Evolutionary conservation across 768 basidiomycete species (phyloP).

Genomic region (Trametes villosa): DNA sequence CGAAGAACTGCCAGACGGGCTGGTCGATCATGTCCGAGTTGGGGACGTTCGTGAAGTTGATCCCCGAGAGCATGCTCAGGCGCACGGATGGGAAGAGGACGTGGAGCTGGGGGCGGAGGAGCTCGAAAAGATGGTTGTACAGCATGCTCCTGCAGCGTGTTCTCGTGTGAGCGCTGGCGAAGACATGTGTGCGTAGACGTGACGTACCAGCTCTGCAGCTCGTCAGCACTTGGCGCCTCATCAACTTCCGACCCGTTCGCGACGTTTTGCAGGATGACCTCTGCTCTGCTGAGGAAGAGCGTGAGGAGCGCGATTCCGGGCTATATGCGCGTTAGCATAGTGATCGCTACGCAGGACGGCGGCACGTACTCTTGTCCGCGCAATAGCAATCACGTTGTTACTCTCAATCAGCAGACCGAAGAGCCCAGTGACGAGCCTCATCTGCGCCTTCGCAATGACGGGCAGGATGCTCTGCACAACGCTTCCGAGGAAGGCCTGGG

Average conservation of each 20-base stretch:
- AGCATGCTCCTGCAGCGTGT: conserved; percentile 69
- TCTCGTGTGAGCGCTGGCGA: conserved; percentile 3
- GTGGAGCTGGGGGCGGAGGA: conserved; percentile 76
- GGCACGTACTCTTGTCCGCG: conserved; percentile 75
- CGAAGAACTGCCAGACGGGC: conserved; percentile 94
- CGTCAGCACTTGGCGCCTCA: conserved; percentile 60
- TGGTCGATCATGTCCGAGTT: conserved; percentile 75
- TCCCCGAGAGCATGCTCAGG: conserved; percentile 49
- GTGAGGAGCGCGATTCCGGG: conserved; percentile 92
- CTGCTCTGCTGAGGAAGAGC: conserved; percentile 89
- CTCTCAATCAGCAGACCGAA: conserved; percentile 82
- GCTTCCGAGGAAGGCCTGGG: conserved; percentile 84
- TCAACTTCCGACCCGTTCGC: conserved; percentile 41
- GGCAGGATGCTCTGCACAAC: conserved; percentile 87
- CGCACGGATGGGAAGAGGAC: conserved; percentile 91
- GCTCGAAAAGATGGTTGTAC: conserved; percentile 86
- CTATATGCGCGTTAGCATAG: conserved; percentile 45
- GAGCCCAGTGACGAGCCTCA: conserved; percentile 86
- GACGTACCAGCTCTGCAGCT: conserved; percentile 76
- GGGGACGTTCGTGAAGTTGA: conserved; percentile 41
- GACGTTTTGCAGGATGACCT: conserved; percentile 81
- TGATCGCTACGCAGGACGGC: not conserved
- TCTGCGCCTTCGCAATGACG: conserved; percentile 75
- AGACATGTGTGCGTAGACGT: not conserved
- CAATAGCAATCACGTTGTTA: conserved; percentile 71